These are phyloP conservation scores for Botrytis fragariae DNA, from an alignment of 2,329 filamentous ascomycete genomes.

Conservation along the genomic window DNA sequence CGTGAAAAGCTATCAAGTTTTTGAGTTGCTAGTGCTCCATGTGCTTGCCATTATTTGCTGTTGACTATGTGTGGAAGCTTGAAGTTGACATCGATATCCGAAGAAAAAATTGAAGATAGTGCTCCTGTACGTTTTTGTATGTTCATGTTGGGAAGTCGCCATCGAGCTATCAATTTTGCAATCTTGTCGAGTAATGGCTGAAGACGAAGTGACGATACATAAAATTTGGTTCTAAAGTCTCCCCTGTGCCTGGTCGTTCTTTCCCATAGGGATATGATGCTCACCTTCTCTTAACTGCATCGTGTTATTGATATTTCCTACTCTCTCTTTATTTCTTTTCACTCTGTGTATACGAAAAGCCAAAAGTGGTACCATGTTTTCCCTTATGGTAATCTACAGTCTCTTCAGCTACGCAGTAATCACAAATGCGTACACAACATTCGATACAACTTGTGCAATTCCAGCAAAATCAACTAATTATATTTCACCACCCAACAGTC, in stretches of 20 bases:
- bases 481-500: constrained; percentile 23
- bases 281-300: neutral
- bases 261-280: neutral
- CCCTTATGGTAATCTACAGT: neutral
- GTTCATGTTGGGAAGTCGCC: neutral
- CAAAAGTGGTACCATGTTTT: neutral
- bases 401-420: neutral
- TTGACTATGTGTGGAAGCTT: neutral
- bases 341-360: neutral
- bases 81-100: neutral
- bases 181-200: neutral
- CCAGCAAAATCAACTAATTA: constrained; percentile 1
- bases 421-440: constrained; percentile 5
- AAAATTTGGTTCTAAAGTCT: neutral
- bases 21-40: neutral
- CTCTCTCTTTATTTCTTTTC: neutral
- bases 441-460: constrained; percentile 12
- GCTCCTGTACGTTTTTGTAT: neutral
- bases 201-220: neutral
- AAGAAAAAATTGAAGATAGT: no score
- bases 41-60: neutral
- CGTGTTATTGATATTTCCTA: neutral
- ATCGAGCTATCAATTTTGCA: neutral
- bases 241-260: neutral
- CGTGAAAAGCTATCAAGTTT: neutral